Conservation (phyloP, 1,284 basidiomycete genomes). For the Cutaneotrichosporon sp. region DNA sequence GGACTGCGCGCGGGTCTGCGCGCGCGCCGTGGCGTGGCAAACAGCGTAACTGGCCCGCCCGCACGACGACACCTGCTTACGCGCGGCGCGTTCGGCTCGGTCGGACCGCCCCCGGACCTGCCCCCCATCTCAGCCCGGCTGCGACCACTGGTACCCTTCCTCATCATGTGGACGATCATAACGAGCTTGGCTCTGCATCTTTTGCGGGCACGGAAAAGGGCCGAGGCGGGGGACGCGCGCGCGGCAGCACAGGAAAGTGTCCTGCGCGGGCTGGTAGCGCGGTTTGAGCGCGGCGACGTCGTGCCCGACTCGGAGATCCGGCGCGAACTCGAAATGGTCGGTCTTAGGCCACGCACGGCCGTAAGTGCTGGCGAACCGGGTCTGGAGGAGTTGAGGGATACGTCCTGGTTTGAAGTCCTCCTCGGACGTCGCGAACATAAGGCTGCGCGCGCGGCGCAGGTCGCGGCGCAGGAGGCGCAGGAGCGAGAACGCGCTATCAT, state of each 20-base stretch:
- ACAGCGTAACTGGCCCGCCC: too few relatives aligned
- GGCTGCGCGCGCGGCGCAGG: constrained; percentile 14
- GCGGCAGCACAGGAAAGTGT: constrained; percentile 36
- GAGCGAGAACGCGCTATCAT: background rate
- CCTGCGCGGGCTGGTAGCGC: constrained; percentile 28
- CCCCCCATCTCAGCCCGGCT: constrained; percentile 42
- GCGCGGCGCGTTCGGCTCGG: background rate
- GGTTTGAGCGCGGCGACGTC: constrained; percentile 21
- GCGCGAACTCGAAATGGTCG: constrained; percentile 47
- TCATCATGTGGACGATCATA: constrained; percentile 45
- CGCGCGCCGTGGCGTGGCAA: too few relatives aligned
- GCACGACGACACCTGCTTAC: background rate
- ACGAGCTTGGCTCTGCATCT: constrained; percentile 44
- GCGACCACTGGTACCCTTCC: constrained; percentile 40
- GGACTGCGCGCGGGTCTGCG: too few relatives aligned
- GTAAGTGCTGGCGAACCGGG: constrained; percentile 13
- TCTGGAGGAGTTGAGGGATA: constrained; percentile 28
- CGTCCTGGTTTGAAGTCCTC: constrained; percentile 42
- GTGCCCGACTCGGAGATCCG: constrained; percentile 36
- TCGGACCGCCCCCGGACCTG: constrained; percentile 2
- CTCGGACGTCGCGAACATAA: constrained; percentile 31
- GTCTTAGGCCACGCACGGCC: constrained; percentile 33
- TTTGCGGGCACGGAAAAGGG: constrained; percentile 27
- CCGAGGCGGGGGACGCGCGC: constrained; percentile 27
- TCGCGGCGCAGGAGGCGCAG: background rate